Evolutionary conservation across 208 protist genomes (phyloP).

Genomic region (Angomonas ambiguus): DNA sequence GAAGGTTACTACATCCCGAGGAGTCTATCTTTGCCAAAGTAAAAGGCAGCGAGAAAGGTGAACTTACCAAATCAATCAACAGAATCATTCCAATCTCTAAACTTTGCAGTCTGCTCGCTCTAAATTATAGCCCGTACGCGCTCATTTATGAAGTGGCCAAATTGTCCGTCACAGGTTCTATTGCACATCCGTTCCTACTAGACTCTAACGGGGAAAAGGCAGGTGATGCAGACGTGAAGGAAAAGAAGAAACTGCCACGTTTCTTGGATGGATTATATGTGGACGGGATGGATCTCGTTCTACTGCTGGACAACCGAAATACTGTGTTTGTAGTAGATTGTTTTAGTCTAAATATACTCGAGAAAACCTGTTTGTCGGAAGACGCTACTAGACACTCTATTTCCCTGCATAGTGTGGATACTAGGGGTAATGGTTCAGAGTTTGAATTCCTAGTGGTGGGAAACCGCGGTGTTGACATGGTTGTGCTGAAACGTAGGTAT

Average conservation of each 20-base stretch:
- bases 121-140: background rate
- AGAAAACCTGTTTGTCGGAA: background rate
- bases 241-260: background rate
- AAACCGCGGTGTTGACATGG: background rate
- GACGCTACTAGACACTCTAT: background rate
- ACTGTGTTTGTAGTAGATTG: background rate
- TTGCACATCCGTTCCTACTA: background rate
- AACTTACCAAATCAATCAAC: background rate
- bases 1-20: background rate
- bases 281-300: background rate
- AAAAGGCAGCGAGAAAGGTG: background rate
- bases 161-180: background rate
- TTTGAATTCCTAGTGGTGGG: background rate
- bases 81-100: background rate
- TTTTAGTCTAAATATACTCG: background rate
- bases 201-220: background rate
- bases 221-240: background rate
- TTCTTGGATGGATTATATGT: slow-evolving; percentile 6
- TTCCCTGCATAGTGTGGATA: background rate
- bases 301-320: slow-evolving; percentile 3
- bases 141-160: background rate
- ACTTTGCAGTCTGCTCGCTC: background rate
- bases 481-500: background rate
- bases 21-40: background rate
- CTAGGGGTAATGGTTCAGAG: background rate